These are phyloP conservation scores for Talaromyces marneffei DNA, from an alignment of 2,329 filamentous ascomycete species.

Conservation along the genomic window DNA sequence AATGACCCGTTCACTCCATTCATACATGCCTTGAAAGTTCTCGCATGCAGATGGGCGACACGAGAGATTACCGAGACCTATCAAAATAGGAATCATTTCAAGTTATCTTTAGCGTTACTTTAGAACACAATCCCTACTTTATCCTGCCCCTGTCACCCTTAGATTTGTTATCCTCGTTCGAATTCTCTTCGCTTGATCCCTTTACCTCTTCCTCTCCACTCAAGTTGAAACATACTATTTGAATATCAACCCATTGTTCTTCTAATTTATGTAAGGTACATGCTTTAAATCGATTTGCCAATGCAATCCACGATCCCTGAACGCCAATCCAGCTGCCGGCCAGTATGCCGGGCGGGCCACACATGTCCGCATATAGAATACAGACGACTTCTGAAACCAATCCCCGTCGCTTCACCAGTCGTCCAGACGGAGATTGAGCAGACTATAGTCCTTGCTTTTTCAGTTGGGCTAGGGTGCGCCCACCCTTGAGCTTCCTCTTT, in stretches of 20 bases:
- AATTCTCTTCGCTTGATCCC: too few species aligned
- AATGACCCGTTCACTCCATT: too few species aligned
- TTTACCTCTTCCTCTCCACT: too few species aligned
- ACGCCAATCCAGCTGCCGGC: conserved; percentile 6
- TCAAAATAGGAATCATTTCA: too few species aligned
- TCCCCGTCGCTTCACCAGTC: neutral
- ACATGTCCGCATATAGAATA: neutral
- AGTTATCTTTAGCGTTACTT: too few species aligned
- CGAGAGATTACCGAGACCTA: too few species aligned
- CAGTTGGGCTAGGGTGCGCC: neutral
- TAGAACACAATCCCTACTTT: too few species aligned
- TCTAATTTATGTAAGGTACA: neutral
- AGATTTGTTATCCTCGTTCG: too few species aligned
- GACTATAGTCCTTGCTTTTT: neutral
- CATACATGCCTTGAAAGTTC: too few species aligned
- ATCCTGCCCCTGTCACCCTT: too few species aligned
- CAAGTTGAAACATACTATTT: neutral
- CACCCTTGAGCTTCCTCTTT: conserved; percentile 8
- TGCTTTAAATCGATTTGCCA: neutral
- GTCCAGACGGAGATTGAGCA: neutral
- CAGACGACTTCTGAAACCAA: neutral
- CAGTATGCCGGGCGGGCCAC: neutral
- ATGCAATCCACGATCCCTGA: conserved; percentile 2
- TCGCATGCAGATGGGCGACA: too few species aligned
- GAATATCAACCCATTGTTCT: neutral